phyloP scores from a whole-genome alignment of 352 stramenopile species.

The Phytophthora sp. region DNA sequence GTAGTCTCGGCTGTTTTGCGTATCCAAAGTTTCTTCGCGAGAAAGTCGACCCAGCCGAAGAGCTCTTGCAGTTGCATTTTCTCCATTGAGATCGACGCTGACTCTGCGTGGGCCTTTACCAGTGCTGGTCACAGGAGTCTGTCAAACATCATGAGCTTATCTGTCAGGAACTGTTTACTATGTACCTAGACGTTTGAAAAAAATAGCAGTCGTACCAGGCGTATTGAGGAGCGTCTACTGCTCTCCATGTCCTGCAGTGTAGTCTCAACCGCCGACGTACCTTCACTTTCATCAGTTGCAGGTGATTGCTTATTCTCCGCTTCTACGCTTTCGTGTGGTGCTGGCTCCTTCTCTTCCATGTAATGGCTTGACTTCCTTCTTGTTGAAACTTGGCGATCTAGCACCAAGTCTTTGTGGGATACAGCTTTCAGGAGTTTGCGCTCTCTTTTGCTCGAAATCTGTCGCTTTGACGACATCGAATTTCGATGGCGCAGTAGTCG shows the following conservation, averaged over 20 bases:
- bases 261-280: background rate
- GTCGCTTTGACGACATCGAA: conserved; percentile 26
- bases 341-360: conserved; percentile 2
- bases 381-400: conserved; percentile 3
- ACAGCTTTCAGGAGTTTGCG: conserved; percentile 18
- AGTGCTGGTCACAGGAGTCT: conserved; percentile 7
- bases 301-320: background rate
- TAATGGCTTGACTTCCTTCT: conserved; percentile 1
- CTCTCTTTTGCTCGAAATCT: conserved; percentile 15
- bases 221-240: background rate
- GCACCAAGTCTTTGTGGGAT: conserved; percentile 19
- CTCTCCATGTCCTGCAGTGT: no score
- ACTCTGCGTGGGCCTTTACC: background rate
- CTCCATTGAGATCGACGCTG: conserved; percentile 1
- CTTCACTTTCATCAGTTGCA: background rate
- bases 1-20: conserved; percentile 59
- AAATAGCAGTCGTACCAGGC: conserved; percentile 7
- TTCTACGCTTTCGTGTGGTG: background rate
- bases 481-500: conserved; percentile 13
- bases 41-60: conserved; percentile 37
- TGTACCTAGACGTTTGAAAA: no score
- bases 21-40: conserved; percentile 42
- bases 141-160: background rate
- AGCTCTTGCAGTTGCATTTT: conserved; percentile 26
- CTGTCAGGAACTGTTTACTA: no score